Evolutionary conservation across 805 yeast species (phyloP).

Genomic region (Pichia rugopelliculosa): DNA sequence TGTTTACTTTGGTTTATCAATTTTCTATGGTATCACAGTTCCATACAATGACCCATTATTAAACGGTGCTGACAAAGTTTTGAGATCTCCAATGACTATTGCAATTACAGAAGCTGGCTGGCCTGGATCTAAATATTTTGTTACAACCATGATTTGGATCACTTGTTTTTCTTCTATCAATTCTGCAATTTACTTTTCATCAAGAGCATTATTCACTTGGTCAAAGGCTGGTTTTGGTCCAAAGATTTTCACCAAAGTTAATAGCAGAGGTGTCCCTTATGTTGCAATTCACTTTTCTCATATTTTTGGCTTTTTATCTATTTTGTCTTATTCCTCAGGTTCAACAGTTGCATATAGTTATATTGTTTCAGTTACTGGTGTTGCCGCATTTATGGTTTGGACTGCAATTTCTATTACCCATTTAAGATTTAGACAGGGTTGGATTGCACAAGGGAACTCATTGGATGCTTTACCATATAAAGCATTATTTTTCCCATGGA

Average conservation of each 20-base stretch:
- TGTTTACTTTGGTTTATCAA: slow-evolving; percentile 44
- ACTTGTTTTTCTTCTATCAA: slow-evolving; percentile 66
- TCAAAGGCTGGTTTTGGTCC: slow-evolving; percentile 46
- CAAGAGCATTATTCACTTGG: slow-evolving; percentile 58
- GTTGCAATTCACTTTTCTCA: slow-evolving; percentile 50
- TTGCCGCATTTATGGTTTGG: slow-evolving; percentile 64
- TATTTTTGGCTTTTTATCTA: slow-evolving; percentile 45
- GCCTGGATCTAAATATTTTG: slow-evolving; percentile 42
- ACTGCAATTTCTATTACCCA: slow-evolving; percentile 51
- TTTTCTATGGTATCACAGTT: slow-evolving; percentile 53
- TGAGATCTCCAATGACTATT: slow-evolving; percentile 43
- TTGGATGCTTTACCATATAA: slow-evolving; percentile 46
- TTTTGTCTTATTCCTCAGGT: slow-evolving; percentile 51
- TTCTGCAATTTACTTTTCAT: slow-evolving; percentile 60
- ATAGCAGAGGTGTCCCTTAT: slow-evolving; percentile 57
- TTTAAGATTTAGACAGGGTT: slow-evolving; percentile 46
- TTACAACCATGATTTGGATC: slow-evolving; percentile 54
- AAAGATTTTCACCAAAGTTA: slow-evolving; percentile 41
- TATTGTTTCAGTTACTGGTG: slow-evolving; percentile 58
- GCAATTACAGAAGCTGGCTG: slow-evolving; percentile 47
- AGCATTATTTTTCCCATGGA: slow-evolving; percentile 44
- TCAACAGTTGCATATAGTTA: slow-evolving; percentile 54
- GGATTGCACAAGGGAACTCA: slow-evolving; percentile 35
- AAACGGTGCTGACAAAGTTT: slow-evolving; percentile 29
- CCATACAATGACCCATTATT: slow-evolving; percentile 48